Evolutionary conservation across 805 yeast species (phyloP).

Genomic region (Schizosaccharomyces osmophilus): DNA sequence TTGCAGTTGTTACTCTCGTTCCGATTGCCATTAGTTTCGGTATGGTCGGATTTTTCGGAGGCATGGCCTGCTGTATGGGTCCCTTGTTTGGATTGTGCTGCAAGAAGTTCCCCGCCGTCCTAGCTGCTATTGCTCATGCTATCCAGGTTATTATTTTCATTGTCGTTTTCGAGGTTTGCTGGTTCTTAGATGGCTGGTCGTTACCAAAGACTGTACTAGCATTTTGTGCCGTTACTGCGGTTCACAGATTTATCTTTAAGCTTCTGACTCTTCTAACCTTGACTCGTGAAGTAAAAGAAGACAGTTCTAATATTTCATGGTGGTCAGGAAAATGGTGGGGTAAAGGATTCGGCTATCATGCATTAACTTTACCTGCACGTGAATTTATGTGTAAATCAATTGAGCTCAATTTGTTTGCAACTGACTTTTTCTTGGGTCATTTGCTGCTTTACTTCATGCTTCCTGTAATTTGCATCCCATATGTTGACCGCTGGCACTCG

Average conservation of each 20-base stretch:
- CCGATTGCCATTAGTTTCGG: conserved; percentile 85
- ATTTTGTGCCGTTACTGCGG: conserved; percentile 54
- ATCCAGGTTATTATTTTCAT: conserved; percentile 72
- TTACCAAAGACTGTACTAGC: conserved; percentile 76
- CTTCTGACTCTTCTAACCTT: conserved; percentile 50
- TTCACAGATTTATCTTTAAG: conserved; percentile 74
- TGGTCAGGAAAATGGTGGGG: conserved; percentile 99
- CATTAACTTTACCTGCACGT: conserved; percentile 86
- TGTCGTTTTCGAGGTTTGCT: conserved; percentile 76
- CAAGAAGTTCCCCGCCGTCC: conserved; percentile 85
- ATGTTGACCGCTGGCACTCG: conserved; percentile 91
- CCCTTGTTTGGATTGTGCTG: conserved; percentile 86
- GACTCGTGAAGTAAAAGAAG: conserved; percentile 90
- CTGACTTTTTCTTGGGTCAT: conserved; percentile 89
- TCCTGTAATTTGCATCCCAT: conserved; percentile 67
- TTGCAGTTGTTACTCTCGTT: conserved; percentile 41
- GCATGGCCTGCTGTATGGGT: conserved; percentile 89
- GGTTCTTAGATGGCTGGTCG: conserved; percentile 86
- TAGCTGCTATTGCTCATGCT: conserved; percentile 92
- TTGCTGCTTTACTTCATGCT: conserved; percentile 63
- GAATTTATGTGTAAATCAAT: conserved; percentile 84
- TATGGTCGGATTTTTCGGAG: conserved; percentile 49
- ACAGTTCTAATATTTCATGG: conserved; percentile 90
- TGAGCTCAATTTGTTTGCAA: conserved; percentile 86
- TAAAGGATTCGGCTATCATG: conserved; percentile 75